A percentile compares a stretch with the other conserved stretches of the same genome.
These are phyloP conservation scores for Penicillium corylophilum DNA, from an alignment of 2,329 filamentous ascomycete genomes.

Conservation along the genomic window DNA sequence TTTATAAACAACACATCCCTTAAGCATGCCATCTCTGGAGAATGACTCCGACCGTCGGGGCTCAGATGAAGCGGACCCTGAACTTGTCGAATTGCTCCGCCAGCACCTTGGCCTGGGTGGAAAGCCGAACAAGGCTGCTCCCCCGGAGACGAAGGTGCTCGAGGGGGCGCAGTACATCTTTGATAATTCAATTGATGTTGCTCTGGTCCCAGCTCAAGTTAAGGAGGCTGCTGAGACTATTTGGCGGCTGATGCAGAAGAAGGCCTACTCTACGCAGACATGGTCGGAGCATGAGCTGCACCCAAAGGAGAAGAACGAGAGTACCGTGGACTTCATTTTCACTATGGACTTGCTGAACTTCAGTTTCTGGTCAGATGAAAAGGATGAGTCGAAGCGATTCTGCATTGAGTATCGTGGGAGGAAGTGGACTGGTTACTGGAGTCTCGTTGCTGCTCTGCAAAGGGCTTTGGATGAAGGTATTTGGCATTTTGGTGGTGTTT, in stretches of 20 bases:
- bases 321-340: slow-evolving; percentile 87
- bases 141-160: slow-evolving; percentile 78
- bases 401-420: slow-evolving; percentile 77
- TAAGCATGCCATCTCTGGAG: slow-evolving; percentile 25
- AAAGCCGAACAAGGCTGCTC: slow-evolving; percentile 51
- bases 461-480: slow-evolving; percentile 82
- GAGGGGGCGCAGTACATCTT: slow-evolving; percentile 81
- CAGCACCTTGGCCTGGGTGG: slow-evolving; percentile 70
- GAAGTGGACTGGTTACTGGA: slow-evolving; percentile 94
- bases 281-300: slow-evolving; percentile 92
- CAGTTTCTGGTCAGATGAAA: slow-evolving; percentile 83
- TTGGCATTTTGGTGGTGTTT: background rate
- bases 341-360: slow-evolving; percentile 97
- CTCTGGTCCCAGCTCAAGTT: slow-evolving; percentile 77
- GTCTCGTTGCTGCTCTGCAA: slow-evolving; percentile 81
- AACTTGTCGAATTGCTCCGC: slow-evolving; percentile 81
- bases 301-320: slow-evolving; percentile 76
- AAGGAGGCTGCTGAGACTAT: slow-evolving; percentile 80
- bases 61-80: slow-evolving; percentile 76
- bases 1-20: background rate
- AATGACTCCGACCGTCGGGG: slow-evolving; percentile 67
- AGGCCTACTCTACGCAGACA: slow-evolving; percentile 75
- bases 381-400: slow-evolving; percentile 68
- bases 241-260: slow-evolving; percentile 77
- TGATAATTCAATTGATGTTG: slow-evolving; percentile 90